Evolutionary conservation across 2,329 filamentous ascomycete species (phyloP), one percentile per base, ranked within the genome.

Genomic region (Keithomyces neogunnii): DNA sequence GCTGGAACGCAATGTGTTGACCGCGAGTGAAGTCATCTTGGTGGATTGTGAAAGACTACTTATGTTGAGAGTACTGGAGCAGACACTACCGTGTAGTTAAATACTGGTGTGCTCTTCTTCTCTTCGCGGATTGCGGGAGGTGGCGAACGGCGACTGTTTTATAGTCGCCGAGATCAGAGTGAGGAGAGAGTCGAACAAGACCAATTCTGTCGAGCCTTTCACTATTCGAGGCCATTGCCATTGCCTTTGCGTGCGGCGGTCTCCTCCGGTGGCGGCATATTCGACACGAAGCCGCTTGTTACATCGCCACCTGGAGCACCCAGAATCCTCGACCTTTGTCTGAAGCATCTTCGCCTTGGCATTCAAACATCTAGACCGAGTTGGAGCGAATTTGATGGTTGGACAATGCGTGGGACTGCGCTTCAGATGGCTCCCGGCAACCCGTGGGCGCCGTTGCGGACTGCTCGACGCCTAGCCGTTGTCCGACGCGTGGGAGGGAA

Each of bases 1-100:
- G 30, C 35, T n/a, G 9, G 36, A 13, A 19, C 51, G 47, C 35
- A 53, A 3, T 4, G 32, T 28, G 3, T 38, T 30, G 3, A n/a
- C 43, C 43, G 42, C 42, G n/a, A 47, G n/a, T 39, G 19, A 46
- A 33, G 49, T 39, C 52, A 53, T 53, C 8, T n/a, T 49, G 30
- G 35, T 11, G 45, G n/a, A 45, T 6, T 30, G 26, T 11, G 26
- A 32, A 32, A 5, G 26, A 3, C 4, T 42, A 3, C 30, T 29
- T 30, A 44, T 13, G 19, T 19, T 19, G 19, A 19, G 19, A 19
- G 19, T 19, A 19, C 19, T 19, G 19, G 19, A 1, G 19, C 19
- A 19, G 19, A 19, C 19, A 19, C 19, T 19, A 19, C 13, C 13
- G 8, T 40, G 38, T 3, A 40, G 19, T 19, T 19, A 19, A 19